Conservation (phyloP, 371 early-diverging fungal species). For the Batrachochytrium dendrobatidis region DNA sequence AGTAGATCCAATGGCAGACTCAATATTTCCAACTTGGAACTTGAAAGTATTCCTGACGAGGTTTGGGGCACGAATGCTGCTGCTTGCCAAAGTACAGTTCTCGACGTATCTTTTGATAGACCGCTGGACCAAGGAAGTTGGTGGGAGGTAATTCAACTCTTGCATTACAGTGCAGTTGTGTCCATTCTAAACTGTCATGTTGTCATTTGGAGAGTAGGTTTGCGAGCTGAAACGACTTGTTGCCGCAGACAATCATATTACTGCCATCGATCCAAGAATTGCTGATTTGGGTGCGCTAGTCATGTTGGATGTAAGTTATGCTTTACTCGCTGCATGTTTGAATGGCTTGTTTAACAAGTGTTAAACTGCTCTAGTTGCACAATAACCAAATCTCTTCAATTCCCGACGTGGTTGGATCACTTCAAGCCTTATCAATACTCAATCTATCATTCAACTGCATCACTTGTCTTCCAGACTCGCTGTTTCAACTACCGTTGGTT, state of each 20-base stretch:
- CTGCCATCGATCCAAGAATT: constrained; percentile 52
- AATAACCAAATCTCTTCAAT: constrained; percentile 43
- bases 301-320: constrained; percentile 52
- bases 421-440: constrained; percentile 30
- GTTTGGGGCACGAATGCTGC: constrained; percentile 61
- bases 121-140: constrained; percentile 23
- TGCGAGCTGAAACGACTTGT: constrained; percentile 60
- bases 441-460: constrained; percentile 59
- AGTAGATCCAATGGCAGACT: constrained; percentile 46
- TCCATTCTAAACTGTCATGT: neutral
- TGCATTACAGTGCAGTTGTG: neutral
- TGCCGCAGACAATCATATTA: constrained; percentile 59
- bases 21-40: constrained; percentile 58
- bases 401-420: constrained; percentile 39
- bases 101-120: constrained; percentile 46
- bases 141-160: constrained; percentile 23
- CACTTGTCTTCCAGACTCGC: constrained; percentile 17
- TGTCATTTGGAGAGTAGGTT: constrained; percentile 24
- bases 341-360: constrained; percentile 20
- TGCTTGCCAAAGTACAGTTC: constrained; percentile 47
- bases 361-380: neutral
- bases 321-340: constrained; percentile 18
- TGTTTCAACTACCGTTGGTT: constrained; percentile 8
- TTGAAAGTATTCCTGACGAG: constrained; percentile 56
- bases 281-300: constrained; percentile 57